phyloP scores from a whole-genome alignment of 345 rosid genomes.

The Noccaea bulbosa region DNA sequence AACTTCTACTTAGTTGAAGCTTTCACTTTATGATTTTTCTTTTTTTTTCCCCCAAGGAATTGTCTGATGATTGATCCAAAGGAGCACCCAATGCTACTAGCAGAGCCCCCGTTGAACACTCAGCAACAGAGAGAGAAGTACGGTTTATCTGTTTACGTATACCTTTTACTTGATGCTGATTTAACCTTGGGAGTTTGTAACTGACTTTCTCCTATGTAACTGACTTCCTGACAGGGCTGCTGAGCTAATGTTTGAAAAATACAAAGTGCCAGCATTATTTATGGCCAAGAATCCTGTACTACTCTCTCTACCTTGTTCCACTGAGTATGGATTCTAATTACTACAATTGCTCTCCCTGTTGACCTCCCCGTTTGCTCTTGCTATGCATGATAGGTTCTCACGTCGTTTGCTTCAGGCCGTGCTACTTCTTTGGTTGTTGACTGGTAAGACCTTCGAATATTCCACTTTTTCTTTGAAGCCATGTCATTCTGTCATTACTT shows the following conservation, averaged over 20 bases:
- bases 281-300: conserved; percentile 93
- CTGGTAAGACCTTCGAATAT: conserved; percentile 57
- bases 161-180: neutral
- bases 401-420: conserved; percentile 93
- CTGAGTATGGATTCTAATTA: neutral
- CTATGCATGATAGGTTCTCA: conserved; percentile 64
- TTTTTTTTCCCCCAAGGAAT: conserved; percentile 49
- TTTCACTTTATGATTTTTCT: conserved; percentile 6
- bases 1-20: neutral
- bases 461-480: neutral
- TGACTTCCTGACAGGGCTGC: conserved; percentile 60
- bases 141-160: conserved; percentile 17
- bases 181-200: neutral
- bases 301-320: conserved; percentile 30
- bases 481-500: neutral
- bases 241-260: conserved; percentile 93
- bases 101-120: conserved; percentile 78
- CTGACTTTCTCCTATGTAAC: conserved; percentile 10
- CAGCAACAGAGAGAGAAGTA: conserved; percentile 89
- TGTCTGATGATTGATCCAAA: conserved; percentile 84
- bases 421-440: conserved; percentile 94
- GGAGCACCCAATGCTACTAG: conserved; percentile 95
- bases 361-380: neutral
- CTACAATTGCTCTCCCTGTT: neutral
- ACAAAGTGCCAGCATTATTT: conserved; percentile 84